Conservation (phyloP, 495 filamentous ascomycete genomes). For the Annulohypoxylon bovei region DNA sequence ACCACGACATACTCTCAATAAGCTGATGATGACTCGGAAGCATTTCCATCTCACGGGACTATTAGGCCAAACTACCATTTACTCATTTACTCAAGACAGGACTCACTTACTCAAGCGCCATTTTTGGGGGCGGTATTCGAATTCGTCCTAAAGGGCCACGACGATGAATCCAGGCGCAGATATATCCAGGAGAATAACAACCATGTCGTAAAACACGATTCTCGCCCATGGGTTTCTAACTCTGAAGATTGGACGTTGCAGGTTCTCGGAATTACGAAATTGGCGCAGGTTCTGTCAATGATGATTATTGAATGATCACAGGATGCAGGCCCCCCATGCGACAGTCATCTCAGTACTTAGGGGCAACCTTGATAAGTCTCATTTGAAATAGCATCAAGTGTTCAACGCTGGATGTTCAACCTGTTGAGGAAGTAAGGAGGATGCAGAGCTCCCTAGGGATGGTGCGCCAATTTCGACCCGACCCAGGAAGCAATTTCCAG, state of each 20-base stretch:
- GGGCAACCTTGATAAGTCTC: neutral
- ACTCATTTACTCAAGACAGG: neutral
- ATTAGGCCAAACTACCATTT: neutral
- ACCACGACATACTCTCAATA: constrained; percentile 26
- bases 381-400: neutral
- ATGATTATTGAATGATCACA: neutral
- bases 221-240: neutral
- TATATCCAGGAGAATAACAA: neutral
- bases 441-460: neutral
- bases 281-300: neutral
- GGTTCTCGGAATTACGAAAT: neutral
- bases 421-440: neutral
- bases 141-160: neutral
- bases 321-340: neutral
- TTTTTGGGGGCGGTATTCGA: neutral
- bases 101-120: neutral
- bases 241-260: neutral
- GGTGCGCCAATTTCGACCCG: neutral
- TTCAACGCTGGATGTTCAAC: neutral
- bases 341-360: neutral
- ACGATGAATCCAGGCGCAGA: neutral
- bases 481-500: neutral
- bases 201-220: neutral
- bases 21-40: neutral
- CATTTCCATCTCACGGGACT: neutral